These are phyloP conservation scores for Populus hybrid DNA, from an alignment of 441 rosid species.

Conservation along the genomic window DNA sequence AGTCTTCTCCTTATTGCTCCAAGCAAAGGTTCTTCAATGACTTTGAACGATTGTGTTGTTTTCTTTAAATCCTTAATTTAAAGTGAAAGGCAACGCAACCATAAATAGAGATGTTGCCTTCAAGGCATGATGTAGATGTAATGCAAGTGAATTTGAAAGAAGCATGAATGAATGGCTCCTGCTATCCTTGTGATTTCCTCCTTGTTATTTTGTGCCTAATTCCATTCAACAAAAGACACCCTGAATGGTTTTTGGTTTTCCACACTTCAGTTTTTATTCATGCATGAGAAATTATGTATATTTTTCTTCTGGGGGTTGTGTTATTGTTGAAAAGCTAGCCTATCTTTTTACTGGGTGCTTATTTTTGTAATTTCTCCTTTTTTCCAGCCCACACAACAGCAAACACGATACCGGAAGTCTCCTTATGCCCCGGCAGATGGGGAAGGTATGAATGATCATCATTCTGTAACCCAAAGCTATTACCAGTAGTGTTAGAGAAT, in stretches of 20 bases:
- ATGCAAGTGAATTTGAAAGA: neutral
- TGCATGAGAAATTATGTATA: neutral
- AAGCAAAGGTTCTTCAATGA: neutral
- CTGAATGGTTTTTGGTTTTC: neutral
- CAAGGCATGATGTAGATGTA: neutral
- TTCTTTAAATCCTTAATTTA: neutral
- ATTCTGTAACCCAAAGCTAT: neutral
- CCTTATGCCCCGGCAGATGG: conserved; percentile 79
- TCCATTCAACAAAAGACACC: neutral
- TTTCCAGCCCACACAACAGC: conserved; percentile 89
- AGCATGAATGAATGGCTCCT: neutral
- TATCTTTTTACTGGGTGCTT: conserved; percentile 3
- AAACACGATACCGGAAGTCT: conserved; percentile 89
- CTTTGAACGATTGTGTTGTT: neutral
- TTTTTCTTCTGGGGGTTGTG: neutral
- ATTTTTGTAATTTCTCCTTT: conserved; percentile 7
- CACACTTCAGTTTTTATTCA: too few relatives aligned
- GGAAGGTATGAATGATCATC: conserved; percentile 44
- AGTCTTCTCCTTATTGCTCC: neutral
- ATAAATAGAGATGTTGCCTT: neutral
- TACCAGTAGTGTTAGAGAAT: neutral
- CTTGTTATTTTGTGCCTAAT: neutral
- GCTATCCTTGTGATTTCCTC: neutral
- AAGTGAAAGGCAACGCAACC: neutral
- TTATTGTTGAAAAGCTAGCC: neutral